phyloP scores from a whole-genome alignment of 805 yeast genomes.

The Lachancea waltii region DNA sequence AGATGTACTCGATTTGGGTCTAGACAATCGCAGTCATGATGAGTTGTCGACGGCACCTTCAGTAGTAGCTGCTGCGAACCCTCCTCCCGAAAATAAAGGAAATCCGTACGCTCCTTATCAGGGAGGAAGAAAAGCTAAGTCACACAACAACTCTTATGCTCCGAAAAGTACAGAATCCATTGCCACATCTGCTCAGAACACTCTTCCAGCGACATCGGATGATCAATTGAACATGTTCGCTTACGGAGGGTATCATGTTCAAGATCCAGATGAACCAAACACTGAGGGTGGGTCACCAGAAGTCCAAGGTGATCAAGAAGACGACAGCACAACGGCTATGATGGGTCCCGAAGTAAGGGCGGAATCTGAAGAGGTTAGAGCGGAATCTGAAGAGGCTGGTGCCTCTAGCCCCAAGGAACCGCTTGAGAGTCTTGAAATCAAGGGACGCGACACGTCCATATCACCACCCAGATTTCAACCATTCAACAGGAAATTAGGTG shows the following conservation, averaged over 20 bases:
- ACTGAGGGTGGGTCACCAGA: no score
- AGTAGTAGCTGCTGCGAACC: neutral
- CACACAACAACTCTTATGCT: constrained; percentile 4
- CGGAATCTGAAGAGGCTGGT: neutral
- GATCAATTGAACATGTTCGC: constrained; percentile 8
- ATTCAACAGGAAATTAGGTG: neutral
- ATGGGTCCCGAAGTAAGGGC: no score
- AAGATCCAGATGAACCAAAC: no score
- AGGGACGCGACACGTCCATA: neutral
- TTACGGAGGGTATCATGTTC: constrained; percentile 10
- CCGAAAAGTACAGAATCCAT: neutral
- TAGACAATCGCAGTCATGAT: no score
- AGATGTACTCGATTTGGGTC: no score
- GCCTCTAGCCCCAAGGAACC: no score
- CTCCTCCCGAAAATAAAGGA: neutral
- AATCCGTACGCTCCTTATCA: constrained; percentile 2
- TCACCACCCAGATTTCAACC: neutral
- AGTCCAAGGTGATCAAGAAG: neutral
- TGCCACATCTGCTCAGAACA: neutral
- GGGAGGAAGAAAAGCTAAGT: neutral
- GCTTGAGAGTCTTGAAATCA: neutral
- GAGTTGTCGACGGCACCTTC: neutral
- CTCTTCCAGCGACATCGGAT: neutral
- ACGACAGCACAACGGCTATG: neutral
- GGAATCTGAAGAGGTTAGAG: no score